phyloP scores from a whole-genome alignment of 345 rosid genomes.

The Populus tremula region DNA sequence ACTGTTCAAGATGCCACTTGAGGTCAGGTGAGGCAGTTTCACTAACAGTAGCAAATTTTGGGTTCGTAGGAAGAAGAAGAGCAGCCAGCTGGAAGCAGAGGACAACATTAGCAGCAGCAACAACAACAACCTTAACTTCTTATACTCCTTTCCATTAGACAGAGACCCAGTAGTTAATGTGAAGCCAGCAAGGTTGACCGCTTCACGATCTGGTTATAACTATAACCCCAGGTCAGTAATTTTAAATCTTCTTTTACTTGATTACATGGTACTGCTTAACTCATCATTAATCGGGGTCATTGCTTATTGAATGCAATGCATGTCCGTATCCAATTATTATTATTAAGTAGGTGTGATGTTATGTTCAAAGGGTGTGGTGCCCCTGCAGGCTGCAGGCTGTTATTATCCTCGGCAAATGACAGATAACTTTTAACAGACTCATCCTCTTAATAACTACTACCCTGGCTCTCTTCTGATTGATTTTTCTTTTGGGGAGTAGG shows the following conservation, averaged over 20 bases:
- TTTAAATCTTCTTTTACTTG: background rate
- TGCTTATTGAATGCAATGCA: too few species aligned
- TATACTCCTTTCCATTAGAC: conserved; percentile 47
- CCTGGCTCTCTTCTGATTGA: background rate
- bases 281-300: too few species aligned
- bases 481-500: conserved; percentile 8
- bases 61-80: conserved; percentile 46
- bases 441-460: background rate
- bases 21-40: too few species aligned
- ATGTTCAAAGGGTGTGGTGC: too few species aligned
- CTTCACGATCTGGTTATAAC: conserved; percentile 39
- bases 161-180: conserved; percentile 25
- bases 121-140: conserved; percentile 41
- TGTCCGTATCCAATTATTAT: too few species aligned
- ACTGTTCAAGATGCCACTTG: background rate
- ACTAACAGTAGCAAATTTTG: background rate
- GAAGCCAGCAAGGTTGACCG: conserved; percentile 19
- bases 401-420: too few species aligned
- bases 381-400: too few species aligned
- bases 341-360: too few species aligned
- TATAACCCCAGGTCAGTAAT: background rate
- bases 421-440: too few species aligned
- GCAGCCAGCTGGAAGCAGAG: conserved; percentile 41
- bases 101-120: conserved; percentile 33
- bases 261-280: too few species aligned